Percentiles rank a stretch among this genome's conserved stretches.
These are phyloP conservation scores for Cyberlindnera lachancei DNA, from an alignment of 805 yeast genomes.

Conservation along the genomic window DNA sequence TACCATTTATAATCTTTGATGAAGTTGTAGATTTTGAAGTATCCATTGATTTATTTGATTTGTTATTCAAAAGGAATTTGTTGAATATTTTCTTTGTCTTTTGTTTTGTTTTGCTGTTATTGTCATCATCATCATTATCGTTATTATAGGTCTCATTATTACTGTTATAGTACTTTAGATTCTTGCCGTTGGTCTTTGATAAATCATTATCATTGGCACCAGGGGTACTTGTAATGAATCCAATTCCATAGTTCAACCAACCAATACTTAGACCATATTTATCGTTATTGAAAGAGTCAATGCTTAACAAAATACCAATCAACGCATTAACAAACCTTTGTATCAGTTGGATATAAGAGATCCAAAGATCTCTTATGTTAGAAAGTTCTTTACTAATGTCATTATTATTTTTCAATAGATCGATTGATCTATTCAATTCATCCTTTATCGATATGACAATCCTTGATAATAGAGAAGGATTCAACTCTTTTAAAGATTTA, in stretches of 20 bases:
- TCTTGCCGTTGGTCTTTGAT: too few species aligned
- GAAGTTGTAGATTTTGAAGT: too few species aligned
- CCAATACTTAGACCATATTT: conserved; percentile 42
- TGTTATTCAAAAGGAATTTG: too few species aligned
- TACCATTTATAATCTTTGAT: too few species aligned
- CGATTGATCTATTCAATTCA: conserved; percentile 23
- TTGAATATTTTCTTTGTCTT: too few species aligned
- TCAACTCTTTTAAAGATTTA: conserved; percentile 10
- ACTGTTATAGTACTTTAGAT: too few species aligned
- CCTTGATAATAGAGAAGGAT: conserved; percentile 35
- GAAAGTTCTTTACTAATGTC: background rate
- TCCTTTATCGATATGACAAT: conserved; percentile 35
- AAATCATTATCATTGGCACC: too few species aligned
- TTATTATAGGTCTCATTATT: too few species aligned
- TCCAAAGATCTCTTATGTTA: conserved; percentile 4
- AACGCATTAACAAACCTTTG: conserved; percentile 33
- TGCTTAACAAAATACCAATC: conserved; percentile 36
- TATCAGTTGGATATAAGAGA: conserved; percentile 12
- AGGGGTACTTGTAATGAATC: too few species aligned
- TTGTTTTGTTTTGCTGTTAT: conserved; percentile 13
- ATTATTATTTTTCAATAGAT: conserved; percentile 5
- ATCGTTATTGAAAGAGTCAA: conserved; percentile 38
- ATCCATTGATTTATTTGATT: too few species aligned
- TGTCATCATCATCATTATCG: conserved; percentile 3
- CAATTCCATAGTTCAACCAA: conserved; percentile 3